Evolutionary conservation across 257 asterid species (phyloP).

Genomic region (Lithospermum erythrorhizon): DNA sequence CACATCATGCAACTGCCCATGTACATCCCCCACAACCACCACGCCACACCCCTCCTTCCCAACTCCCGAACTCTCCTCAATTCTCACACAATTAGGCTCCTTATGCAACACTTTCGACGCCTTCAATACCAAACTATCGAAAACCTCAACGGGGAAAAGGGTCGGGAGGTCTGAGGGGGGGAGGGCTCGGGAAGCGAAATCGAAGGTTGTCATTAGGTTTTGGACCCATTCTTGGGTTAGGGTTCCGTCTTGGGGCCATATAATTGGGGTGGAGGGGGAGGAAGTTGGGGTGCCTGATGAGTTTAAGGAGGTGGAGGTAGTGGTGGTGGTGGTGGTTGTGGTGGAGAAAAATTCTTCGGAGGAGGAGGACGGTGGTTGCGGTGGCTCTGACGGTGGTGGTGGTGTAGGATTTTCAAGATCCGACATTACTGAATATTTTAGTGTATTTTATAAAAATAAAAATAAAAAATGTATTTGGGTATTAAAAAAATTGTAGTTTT

Average conservation of each 20-base stretch:
- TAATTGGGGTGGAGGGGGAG: conserved; percentile 65
- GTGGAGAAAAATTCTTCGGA: conserved; percentile 29
- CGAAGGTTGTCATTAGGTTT: conserved; percentile 61
- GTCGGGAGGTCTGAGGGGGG: conserved; percentile 57
- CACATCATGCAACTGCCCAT: conserved; percentile 93
- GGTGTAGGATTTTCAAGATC: conserved; percentile 12
- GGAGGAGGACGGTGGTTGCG: conserved; percentile 39
- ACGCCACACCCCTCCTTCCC: conserved; percentile 32
- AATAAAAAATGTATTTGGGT: too few relatives aligned
- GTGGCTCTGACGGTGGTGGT: conserved; percentile 1
- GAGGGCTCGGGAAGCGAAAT: conserved; percentile 58
- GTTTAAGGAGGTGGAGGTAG: conserved; percentile 10
- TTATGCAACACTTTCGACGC: conserved; percentile 86
- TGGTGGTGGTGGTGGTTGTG: conserved; percentile 10
- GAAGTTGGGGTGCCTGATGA: conserved; percentile 9
- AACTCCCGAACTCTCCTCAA: conserved; percentile 42
- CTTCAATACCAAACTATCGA: conserved; percentile 57
- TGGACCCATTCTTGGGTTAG: conserved; percentile 53
- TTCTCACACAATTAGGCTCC: conserved; percentile 71
- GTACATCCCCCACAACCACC: conserved; percentile 91
- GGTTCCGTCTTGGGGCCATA: conserved; percentile 60
- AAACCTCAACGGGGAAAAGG: conserved; percentile 64
- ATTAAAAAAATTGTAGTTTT: too few relatives aligned
- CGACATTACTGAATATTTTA: neutral
- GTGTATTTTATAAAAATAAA: too few relatives aligned